A percentile compares a stretch with the other conserved stretches of the same genome.
phyloP scores from a whole-genome alignment of 2,329 filamentous ascomycete species.

The Sporothrix mexicana region DNA sequence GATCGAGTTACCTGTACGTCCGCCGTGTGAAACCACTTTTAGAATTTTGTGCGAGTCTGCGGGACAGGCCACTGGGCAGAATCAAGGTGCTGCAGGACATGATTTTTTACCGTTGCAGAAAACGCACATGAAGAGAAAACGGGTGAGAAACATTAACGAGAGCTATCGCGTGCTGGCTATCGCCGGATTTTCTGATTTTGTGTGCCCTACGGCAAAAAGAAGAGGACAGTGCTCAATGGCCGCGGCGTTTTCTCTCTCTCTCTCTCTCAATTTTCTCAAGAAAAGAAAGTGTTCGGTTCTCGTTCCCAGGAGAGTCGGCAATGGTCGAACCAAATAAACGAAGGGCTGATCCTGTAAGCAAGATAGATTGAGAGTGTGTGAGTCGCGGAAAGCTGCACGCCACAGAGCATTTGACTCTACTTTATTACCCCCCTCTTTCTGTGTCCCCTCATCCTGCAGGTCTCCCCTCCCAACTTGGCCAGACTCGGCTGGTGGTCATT shows the following conservation, averaged over 20 bases:
- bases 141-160: not conserved
- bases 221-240: not conserved
- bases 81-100: not conserved
- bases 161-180: not conserved
- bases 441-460: conserved; percentile 23
- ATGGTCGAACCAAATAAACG: conserved; percentile 23
- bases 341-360: conserved; percentile 27
- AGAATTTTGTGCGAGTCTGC: conserved; percentile 10
- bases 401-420: not conserved
- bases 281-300: not conserved
- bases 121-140: not conserved
- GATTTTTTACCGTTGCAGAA: conserved; percentile 1
- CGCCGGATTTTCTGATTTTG: not conserved
- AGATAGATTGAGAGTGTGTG: conserved; percentile 19
- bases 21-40: conserved; percentile 21
- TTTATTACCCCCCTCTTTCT: conserved; percentile 25
- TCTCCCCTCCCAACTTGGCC: conserved; percentile 17
- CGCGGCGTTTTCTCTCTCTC: not conserved
- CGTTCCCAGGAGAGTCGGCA: not conserved
- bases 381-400: conserved; percentile 16
- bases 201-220: conserved; percentile 13
- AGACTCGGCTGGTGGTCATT: conserved; percentile 4
- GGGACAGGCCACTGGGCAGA: not conserved
- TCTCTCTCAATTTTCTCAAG: not conserved
- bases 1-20: conserved; percentile 31